Evolutionary conservation across 495 filamentous ascomycete genomes (phyloP).

Genomic region (Polyplosphaeria fusca): DNA sequence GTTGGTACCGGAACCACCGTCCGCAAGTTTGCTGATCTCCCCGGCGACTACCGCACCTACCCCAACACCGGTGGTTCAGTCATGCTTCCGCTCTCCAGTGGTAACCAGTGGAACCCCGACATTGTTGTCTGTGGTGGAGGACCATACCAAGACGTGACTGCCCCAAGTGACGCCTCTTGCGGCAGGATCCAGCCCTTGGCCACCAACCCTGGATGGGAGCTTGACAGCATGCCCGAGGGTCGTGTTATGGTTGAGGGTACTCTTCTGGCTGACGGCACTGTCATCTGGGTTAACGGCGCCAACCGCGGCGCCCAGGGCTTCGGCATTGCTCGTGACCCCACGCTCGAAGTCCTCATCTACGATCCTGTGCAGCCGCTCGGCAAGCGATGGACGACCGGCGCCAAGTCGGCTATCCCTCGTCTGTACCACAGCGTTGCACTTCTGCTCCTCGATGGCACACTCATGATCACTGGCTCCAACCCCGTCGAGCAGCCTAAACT

Average conservation of each 20-base stretch:
- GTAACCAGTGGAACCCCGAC: constrained; percentile 52
- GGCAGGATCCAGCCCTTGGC: constrained; percentile 56
- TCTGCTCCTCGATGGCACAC: constrained; percentile 56
- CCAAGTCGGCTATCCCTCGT: constrained; percentile 50
- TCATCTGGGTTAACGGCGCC: constrained; percentile 59
- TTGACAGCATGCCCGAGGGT: constrained; percentile 62
- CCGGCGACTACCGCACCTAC: constrained; percentile 59
- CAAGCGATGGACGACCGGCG: constrained; percentile 51
- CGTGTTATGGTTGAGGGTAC: constrained; percentile 60
- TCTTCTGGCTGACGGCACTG: constrained; percentile 59
- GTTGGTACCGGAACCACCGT: constrained; percentile 43
- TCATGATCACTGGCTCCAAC: constrained; percentile 59
- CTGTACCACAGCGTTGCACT: constrained; percentile 59
- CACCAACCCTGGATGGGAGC: constrained; percentile 54
- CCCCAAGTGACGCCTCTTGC: constrained; percentile 58
- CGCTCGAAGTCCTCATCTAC: constrained; percentile 58
- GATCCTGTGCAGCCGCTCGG: constrained; percentile 51
- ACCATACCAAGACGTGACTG: constrained; percentile 60
- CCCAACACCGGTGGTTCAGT: constrained; percentile 62
- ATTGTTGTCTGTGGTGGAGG: constrained; percentile 62
- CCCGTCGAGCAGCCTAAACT: constrained; percentile 57
- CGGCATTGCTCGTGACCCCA: constrained; percentile 51
- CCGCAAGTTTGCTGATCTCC: constrained; percentile 53
- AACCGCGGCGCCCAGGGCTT: constrained; percentile 60
- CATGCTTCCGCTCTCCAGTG: constrained; percentile 54